Conservation (phyloP, 2,329 filamentous ascomycete species). For the Metarhizium anisopliae region DNA sequence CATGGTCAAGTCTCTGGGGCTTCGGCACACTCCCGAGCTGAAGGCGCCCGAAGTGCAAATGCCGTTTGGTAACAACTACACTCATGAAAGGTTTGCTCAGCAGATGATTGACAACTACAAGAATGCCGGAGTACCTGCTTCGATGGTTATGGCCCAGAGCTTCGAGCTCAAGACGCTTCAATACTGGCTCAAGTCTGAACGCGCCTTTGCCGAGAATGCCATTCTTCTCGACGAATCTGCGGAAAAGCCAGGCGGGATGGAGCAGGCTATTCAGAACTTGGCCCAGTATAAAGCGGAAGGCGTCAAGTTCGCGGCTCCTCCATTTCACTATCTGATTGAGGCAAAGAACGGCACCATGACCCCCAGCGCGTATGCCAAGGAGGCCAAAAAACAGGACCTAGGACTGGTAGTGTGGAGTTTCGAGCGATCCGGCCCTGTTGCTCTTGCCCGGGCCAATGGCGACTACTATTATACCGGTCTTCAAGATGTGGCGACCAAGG, state of each 20-base stretch:
- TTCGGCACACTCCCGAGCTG: conserved; percentile 58
- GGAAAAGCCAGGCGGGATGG: conserved; percentile 41
- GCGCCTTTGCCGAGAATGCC: conserved; percentile 51
- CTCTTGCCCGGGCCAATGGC: conserved; percentile 32
- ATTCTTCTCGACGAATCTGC: conserved; percentile 57
- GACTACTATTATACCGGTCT: conserved; percentile 51
- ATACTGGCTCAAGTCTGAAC: conserved; percentile 57
- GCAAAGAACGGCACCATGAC: conserved; percentile 45
- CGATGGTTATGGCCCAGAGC: conserved; percentile 53
- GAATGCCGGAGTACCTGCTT: conserved; percentile 39
- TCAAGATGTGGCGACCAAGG: conserved; percentile 44
- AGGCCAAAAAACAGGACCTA: conserved; percentile 51
- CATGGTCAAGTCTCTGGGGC: conserved; percentile 46
- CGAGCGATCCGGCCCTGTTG: conserved; percentile 55
- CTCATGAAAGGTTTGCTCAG: conserved; percentile 54
- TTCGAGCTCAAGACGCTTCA: conserved; percentile 56
- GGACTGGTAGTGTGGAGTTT: conserved; percentile 61
- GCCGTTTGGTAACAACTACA: conserved; percentile 57
- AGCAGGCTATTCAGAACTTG: conserved; percentile 46
- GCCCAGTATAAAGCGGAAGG: conserved; percentile 46
- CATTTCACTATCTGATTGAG: conserved; percentile 52
- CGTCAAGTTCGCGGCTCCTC: conserved; percentile 54
- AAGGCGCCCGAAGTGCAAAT: conserved; percentile 62
- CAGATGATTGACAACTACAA: conserved; percentile 56
- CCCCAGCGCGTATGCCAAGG: conserved; percentile 52